These are phyloP conservation scores for Cordyceps militaris DNA, from an alignment of 2,329 filamentous ascomycete genomes.

Conservation along the genomic window DNA sequence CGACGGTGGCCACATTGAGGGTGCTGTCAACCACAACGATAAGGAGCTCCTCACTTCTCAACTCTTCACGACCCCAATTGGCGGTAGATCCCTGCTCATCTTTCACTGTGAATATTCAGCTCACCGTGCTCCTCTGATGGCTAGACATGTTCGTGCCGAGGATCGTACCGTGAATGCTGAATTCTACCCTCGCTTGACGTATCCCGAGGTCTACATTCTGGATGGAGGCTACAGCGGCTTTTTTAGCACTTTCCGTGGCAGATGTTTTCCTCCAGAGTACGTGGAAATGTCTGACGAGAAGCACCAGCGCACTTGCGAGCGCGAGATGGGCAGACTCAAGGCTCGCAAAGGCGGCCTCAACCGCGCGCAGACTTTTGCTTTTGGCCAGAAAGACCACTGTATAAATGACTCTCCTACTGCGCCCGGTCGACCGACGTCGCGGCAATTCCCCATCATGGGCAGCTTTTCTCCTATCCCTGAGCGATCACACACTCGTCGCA, in stretches of 20 bases:
- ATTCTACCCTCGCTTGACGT: conserved; percentile 81
- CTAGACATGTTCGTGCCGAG: conserved; percentile 81
- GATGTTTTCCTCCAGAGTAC: conserved; percentile 92
- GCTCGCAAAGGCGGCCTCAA: conserved; percentile 80
- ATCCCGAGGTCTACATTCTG: conserved; percentile 94
- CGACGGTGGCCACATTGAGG: conserved; percentile 88
- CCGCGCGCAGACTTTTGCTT: conserved; percentile 90
- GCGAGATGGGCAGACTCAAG: conserved; percentile 88
- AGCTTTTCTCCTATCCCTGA: conserved; percentile 40
- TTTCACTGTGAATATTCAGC: conserved; percentile 99
- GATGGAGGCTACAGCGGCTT: conserved; percentile 95
- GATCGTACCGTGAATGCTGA: conserved; percentile 83
- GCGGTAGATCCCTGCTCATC: conserved; percentile 71
- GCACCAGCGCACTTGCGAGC: conserved; percentile 87
- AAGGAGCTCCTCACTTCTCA: conserved; percentile 78
- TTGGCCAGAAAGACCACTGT: conserved; percentile 63
- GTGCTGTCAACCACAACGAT: conserved; percentile 93
- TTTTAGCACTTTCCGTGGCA: conserved; percentile 67
- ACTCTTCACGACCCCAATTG: conserved; percentile 63
- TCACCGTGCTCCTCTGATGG: conserved; percentile 93
- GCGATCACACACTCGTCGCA: conserved; percentile 49
- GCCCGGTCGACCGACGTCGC: conserved; percentile 35
- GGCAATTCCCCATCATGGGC: conserved; percentile 33
- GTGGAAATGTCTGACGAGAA: conserved; percentile 93
- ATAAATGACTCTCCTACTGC: conserved; percentile 55